A percentile compares a stretch with the other conserved stretches of the same genome.
phyloP scores from a whole-genome alignment of 2,329 filamentous ascomycete species.

The Metarhizium guizhouense region DNA sequence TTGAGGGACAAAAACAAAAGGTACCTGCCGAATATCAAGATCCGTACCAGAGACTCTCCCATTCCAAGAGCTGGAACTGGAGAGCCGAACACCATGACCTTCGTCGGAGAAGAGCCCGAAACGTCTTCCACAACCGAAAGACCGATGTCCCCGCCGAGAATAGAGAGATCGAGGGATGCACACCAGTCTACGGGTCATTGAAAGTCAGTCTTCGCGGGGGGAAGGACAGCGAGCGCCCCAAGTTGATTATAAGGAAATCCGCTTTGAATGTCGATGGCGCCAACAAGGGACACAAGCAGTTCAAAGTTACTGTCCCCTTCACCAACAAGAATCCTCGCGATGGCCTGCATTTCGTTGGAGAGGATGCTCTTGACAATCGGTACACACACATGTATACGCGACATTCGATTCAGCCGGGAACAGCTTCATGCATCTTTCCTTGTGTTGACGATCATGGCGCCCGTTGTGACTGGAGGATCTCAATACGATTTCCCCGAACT shows the following conservation, averaged over 20 bases:
- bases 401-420: constrained; percentile 69
- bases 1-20: constrained; percentile 28
- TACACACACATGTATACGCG: constrained; percentile 91
- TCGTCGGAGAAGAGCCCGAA: constrained; percentile 57
- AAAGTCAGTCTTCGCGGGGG: constrained; percentile 31
- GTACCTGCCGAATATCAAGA: constrained; percentile 44
- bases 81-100: constrained; percentile 68
- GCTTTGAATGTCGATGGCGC: constrained; percentile 20
- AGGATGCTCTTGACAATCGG: constrained; percentile 67
- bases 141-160: constrained; percentile 46
- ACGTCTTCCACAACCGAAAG: constrained; percentile 39
- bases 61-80: constrained; percentile 53
- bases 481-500: constrained; percentile 76
- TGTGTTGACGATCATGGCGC: constrained; percentile 81
- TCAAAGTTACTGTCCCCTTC: constrained; percentile 62
- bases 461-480: constrained; percentile 79
- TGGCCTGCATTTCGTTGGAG: constrained; percentile 83
- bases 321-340: constrained; percentile 67
- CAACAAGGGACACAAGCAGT: constrained; percentile 35
- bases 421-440: constrained; percentile 80
- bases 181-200: constrained; percentile 46
- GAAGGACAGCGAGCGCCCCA: constrained; percentile 30
- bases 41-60: constrained; percentile 56
- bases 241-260: constrained; percentile 36
- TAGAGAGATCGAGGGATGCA: constrained; percentile 46